Conservation (phyloP, 2,329 filamentous ascomycete genomes). For the Diaporthe sp. region DNA sequence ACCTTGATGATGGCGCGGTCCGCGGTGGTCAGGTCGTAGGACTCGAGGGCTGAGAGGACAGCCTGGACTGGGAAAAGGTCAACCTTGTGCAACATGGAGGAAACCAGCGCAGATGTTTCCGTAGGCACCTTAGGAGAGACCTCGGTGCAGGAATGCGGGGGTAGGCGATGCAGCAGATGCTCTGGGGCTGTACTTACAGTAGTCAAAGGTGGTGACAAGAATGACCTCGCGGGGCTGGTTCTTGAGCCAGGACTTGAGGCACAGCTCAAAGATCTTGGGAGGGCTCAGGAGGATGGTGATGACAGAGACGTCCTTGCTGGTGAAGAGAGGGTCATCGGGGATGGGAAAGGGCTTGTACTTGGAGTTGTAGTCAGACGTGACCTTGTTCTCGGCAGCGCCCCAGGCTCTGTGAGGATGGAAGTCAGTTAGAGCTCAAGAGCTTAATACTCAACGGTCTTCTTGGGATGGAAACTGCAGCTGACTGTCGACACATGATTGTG, state of each 20-base stretch:
- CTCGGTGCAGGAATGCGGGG: background rate
- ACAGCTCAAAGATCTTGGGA: constrained; percentile 12
- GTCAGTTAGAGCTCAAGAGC: background rate
- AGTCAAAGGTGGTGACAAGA: constrained; percentile 14
- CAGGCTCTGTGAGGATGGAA: background rate
- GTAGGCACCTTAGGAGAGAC: no score
- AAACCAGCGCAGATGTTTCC: background rate
- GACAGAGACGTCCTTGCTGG: constrained; percentile 29
- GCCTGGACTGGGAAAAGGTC: background rate
- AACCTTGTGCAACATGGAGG: background rate
- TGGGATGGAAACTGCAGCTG: background rate
- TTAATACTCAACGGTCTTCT: background rate
- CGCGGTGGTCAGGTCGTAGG: constrained; percentile 3
- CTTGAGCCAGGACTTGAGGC: constrained; percentile 28
- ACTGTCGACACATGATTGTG: background rate
- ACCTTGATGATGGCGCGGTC: constrained; percentile 30
- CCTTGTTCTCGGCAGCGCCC: background rate
- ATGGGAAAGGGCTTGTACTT: constrained; percentile 20
- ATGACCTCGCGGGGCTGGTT: constrained; percentile 20
- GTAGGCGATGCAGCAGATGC: background rate
- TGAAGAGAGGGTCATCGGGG: constrained; percentile 2
- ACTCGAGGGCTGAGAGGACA: constrained; percentile 4
- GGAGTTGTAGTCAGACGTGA: background rate
- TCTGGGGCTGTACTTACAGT: background rate
- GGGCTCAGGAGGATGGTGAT: constrained; percentile 9